Conservation (phyloP, 2,329 filamentous ascomycete genomes). For the Penicillium sp. region DNA sequence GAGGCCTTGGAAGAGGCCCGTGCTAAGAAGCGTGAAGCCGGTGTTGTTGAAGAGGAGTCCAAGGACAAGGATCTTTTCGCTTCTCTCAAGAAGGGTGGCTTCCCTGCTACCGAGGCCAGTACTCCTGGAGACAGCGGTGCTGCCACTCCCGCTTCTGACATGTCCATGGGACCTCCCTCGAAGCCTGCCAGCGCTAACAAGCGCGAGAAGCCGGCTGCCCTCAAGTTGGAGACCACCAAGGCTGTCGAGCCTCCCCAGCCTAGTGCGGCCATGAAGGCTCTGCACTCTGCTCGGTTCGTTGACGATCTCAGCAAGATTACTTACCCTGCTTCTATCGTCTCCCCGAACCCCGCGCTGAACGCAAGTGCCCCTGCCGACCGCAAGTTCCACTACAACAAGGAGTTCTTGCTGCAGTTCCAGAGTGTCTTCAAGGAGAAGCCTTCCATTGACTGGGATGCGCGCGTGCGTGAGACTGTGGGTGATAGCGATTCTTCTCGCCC, state of each 20-base stretch:
- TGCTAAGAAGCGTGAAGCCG: constrained; percentile 25
- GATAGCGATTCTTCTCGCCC: constrained; percentile 58
- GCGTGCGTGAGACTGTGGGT: constrained; percentile 75
- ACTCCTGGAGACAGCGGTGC: constrained; percentile 40
- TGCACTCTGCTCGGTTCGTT: constrained; percentile 84
- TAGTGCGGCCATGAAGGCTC: constrained; percentile 82
- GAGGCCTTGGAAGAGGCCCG: constrained; percentile 38
- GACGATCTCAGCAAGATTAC: constrained; percentile 66
- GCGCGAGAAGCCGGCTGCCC: constrained; percentile 76
- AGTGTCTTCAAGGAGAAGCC: constrained; percentile 94
- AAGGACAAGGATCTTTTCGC: constrained; percentile 31
- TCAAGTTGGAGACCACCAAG: constrained; percentile 82
- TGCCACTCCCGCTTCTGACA: constrained; percentile 37
- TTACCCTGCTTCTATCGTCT: constrained; percentile 75
- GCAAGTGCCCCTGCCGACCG: constrained; percentile 58
- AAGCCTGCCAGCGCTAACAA: constrained; percentile 46
- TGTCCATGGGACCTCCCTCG: constrained; percentile 40
- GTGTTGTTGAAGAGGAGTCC: too few species aligned
- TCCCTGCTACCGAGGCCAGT: constrained; percentile 29
- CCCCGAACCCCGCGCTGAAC: constrained; percentile 87
- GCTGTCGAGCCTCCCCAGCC: constrained; percentile 82
- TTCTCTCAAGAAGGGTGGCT: constrained; percentile 38
- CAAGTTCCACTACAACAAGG: constrained; percentile 92
- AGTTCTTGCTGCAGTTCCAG: constrained; percentile 94
- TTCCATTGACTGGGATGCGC: constrained; percentile 81